A percentile compares a stretch with the other conserved stretches of the same genome.
These are phyloP conservation scores for Geotrichum carabidarum DNA, from an alignment of 1,139 yeast species.

Conservation along the genomic window DNA sequence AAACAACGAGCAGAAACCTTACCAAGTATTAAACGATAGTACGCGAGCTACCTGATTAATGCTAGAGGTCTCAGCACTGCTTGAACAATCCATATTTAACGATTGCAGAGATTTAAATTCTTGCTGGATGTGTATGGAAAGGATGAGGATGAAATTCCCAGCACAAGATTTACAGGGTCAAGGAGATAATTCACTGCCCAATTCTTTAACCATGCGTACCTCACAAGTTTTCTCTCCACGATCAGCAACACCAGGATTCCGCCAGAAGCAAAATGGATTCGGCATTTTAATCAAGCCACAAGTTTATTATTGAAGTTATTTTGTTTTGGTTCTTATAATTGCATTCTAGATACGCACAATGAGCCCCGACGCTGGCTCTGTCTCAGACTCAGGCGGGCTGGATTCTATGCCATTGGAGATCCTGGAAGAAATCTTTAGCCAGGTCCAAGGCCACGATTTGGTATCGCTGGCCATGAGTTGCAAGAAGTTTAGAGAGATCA, in stretches of 20 bases:
- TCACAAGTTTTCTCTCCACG: too few species aligned
- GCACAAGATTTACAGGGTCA: neutral
- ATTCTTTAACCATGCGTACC: too few species aligned
- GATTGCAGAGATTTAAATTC: neutral
- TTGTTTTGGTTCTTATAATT: too few species aligned
- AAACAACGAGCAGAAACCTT: conserved; percentile 2
- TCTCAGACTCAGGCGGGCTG: too few species aligned
- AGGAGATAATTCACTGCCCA: too few species aligned
- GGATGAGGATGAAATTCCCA: neutral
- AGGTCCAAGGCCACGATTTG: conserved; percentile 26
- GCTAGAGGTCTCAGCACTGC: neutral
- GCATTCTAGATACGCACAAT: too few species aligned
- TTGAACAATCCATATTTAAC: neutral
- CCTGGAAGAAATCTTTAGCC: conserved; percentile 22
- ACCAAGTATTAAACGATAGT: conserved; percentile 30
- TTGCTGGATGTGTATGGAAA: neutral
- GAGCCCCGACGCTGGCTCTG: too few species aligned
- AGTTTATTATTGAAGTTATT: too few species aligned
- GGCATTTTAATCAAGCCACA: too few species aligned
- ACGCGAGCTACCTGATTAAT: conserved; percentile 13
- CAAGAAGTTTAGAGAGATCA: conserved; percentile 18
- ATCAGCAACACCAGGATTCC: too few species aligned
- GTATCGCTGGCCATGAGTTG: conserved; percentile 25
- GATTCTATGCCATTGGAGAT: conserved; percentile 28
- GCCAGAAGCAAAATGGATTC: too few species aligned